These are phyloP conservation scores for Holtermanniella nyarrowii DNA, from an alignment of 768 basidiomycete genomes.

Conservation along the genomic window DNA sequence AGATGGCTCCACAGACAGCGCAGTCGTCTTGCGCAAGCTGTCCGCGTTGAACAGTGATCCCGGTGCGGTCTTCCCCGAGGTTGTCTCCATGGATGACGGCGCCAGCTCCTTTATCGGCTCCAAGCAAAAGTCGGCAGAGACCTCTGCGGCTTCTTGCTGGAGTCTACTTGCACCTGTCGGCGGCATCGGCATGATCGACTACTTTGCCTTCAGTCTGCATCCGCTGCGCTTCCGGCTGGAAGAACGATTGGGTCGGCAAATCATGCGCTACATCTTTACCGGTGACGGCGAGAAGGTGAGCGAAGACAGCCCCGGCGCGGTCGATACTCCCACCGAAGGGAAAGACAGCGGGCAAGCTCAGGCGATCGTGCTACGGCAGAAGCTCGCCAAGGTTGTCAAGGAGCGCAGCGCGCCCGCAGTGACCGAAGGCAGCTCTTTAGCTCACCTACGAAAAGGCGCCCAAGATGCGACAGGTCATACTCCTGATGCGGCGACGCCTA, in stretches of 20 bases:
- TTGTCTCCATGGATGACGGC: constrained; percentile 50
- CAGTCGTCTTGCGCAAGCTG: constrained; percentile 62
- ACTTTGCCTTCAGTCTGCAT: constrained; percentile 69
- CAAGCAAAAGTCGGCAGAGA: constrained; percentile 37
- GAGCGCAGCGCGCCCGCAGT: not conserved
- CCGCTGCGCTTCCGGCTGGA: constrained; percentile 82
- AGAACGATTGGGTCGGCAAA: constrained; percentile 62
- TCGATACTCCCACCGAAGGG: not conserved
- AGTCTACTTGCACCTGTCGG: constrained; percentile 78
- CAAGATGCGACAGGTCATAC: not conserved
- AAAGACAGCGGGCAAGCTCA: not conserved
- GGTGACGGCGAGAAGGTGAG: constrained; percentile 28
- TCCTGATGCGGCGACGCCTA: not conserved
- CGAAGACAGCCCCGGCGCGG: not conserved
- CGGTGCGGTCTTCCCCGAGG: constrained; percentile 75
- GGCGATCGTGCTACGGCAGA: not conserved
- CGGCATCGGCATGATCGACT: constrained; percentile 79
- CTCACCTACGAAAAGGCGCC: not conserved
- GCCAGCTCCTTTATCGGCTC: not conserved
- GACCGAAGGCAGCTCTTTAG: no score
- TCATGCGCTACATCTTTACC: constrained; percentile 81
- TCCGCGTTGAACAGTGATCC: constrained; percentile 77
- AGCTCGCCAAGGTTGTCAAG: not conserved
- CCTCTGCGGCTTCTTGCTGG: constrained; percentile 73
- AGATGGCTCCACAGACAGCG: constrained; percentile 75